These are phyloP conservation scores for Keithomyces neogunnii DNA, from an alignment of 2,329 filamentous ascomycete genomes.

Conservation along the genomic window DNA sequence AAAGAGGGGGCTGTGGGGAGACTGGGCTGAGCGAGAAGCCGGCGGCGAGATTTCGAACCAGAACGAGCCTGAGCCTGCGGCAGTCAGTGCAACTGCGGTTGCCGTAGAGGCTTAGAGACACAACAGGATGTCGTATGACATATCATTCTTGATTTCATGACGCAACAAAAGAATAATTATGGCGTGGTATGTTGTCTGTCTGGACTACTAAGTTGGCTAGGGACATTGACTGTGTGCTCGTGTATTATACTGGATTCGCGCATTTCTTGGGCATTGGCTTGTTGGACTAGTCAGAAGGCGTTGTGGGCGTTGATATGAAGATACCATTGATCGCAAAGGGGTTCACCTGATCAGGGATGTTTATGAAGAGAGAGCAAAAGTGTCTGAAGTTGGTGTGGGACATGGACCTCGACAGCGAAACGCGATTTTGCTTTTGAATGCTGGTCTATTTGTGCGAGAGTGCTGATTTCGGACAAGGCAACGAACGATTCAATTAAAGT, in stretches of 20 bases:
- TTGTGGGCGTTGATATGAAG: conserved; percentile 29
- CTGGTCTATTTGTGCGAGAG: neutral
- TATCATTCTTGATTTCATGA: conserved; percentile 1
- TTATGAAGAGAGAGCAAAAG: conserved; percentile 10
- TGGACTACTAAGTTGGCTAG: conserved; percentile 9
- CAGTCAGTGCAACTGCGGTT: conserved; percentile 22
- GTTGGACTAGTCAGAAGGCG: conserved; percentile 21
- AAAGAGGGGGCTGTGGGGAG: conserved; percentile 94
- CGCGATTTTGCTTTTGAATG: neutral
- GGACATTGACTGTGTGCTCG: conserved; percentile 15
- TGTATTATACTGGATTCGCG: conserved; percentile 27
- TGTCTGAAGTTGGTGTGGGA: conserved; percentile 2
- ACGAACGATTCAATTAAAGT: conserved; percentile 4
- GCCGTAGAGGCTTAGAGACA: conserved; percentile 27
- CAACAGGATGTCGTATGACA: conserved; percentile 7
- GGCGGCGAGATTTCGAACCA: conserved; percentile 52
- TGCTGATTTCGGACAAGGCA: neutral
- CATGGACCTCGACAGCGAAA: neutral
- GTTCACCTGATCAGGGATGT: conserved; percentile 11
- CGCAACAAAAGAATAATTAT: conserved; percentile 2
- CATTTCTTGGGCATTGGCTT: conserved; percentile 22
- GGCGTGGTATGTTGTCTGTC: neutral
- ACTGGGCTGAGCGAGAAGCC: conserved; percentile 78
- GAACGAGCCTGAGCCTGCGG: conserved; percentile 31
- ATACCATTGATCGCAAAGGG: conserved; percentile 27